A percentile compares a stretch with the other conserved stretches of the same genome.
phyloP scores from a whole-genome alignment of 768 basidiomycete species.

The Hemileccinum rubropunctum region DNA sequence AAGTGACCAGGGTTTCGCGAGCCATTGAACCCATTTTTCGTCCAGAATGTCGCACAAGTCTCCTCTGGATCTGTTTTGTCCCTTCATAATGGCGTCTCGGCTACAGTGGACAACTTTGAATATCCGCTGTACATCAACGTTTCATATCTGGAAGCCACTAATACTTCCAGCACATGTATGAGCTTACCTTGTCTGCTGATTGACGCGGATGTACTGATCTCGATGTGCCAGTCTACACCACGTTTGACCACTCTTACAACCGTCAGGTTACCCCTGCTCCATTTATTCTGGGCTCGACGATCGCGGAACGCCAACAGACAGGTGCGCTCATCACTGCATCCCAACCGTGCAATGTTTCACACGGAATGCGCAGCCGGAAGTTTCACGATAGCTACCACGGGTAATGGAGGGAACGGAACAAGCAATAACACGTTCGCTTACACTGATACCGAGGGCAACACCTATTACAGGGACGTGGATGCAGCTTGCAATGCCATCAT shows the following conservation, averaged over 20 bases:
- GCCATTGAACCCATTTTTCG: not conserved
- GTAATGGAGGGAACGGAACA: constrained; percentile 65
- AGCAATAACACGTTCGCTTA: constrained; percentile 69
- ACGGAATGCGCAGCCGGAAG: constrained; percentile 41
- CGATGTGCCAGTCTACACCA: constrained; percentile 40
- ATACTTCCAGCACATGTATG: constrained; percentile 23
- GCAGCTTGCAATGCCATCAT: constrained; percentile 62
- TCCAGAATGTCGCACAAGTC: constrained; percentile 49
- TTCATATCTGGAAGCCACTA: constrained; percentile 30
- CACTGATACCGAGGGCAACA: constrained; percentile 55
- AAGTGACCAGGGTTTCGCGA: not conserved
- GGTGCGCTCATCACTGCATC: constrained; percentile 34
- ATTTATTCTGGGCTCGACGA: constrained; percentile 56
- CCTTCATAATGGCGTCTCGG: constrained; percentile 44
- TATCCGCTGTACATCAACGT: constrained; percentile 51
- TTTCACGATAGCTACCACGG: constrained; percentile 41
- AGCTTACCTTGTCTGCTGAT: not conserved
- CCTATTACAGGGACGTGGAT: constrained; percentile 57
- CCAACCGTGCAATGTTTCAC: not conserved
- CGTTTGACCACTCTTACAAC: constrained; percentile 69
- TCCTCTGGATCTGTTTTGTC: constrained; percentile 47
- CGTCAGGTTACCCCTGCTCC: constrained; percentile 57
- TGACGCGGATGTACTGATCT: not conserved
- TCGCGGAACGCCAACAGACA: constrained; percentile 56
- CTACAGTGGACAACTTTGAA: constrained; percentile 48